Percentiles rank a stretch among this genome's conserved stretches.
Conservation (phyloP, 2,329 filamentous ascomycete species). For the Aphanoascus verrucosus region DNA sequence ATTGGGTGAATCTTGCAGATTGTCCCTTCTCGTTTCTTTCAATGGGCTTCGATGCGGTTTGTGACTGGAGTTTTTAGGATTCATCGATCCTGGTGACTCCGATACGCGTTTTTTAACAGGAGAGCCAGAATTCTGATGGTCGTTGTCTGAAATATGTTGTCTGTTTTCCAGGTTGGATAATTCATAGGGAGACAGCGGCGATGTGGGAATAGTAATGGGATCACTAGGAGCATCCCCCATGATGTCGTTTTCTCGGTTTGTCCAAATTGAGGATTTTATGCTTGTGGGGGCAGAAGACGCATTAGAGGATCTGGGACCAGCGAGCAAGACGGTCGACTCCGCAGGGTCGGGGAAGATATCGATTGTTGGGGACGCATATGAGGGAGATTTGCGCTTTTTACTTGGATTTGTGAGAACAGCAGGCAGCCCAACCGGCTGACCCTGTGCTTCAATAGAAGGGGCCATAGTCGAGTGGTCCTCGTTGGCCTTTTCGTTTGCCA, state of each 20-base stretch:
- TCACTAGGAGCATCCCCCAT: background rate
- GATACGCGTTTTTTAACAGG: background rate
- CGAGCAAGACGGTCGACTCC: background rate
- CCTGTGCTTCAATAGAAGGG: background rate
- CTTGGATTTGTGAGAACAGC: background rate
- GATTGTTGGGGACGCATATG: background rate
- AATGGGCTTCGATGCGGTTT: background rate
- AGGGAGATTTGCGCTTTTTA: background rate
- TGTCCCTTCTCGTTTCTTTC: background rate
- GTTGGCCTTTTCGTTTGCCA: background rate
- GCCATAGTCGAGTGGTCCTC: background rate
- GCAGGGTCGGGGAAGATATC: constrained; percentile 1
- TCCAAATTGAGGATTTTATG: background rate
- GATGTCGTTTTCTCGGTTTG: background rate
- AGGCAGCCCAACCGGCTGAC: background rate
- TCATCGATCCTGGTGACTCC: background rate
- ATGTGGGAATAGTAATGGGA: background rate
- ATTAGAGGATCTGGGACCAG: background rate
- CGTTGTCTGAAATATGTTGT: background rate
- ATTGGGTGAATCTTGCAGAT: background rate
- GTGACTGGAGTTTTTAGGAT: background rate
- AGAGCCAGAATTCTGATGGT: background rate
- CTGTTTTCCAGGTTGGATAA: constrained; percentile 1
- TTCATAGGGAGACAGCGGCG: background rate
- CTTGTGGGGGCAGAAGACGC: background rate